A percentile compares a stretch with the other conserved stretches of the same genome.
phyloP scores from a whole-genome alignment of 176 grass and related monocot genomes.

The Neostapfia colusana region DNA sequence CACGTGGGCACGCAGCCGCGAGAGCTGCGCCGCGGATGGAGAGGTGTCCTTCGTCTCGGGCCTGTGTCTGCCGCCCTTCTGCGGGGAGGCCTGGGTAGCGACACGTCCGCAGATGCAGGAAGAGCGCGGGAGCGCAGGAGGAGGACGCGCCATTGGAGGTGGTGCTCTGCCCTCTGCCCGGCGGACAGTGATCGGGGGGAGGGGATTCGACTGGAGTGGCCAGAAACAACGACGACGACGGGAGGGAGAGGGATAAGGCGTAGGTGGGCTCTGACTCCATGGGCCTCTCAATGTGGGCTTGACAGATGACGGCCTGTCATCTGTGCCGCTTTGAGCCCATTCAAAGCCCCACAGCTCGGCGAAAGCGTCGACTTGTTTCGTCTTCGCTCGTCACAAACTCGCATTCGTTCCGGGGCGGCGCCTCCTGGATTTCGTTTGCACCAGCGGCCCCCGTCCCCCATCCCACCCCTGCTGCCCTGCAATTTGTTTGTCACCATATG shows the following conservation, averaged over 20 bases:
- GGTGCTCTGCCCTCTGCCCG: not conserved
- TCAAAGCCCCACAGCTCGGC: not conserved
- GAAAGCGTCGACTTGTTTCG: too few species aligned
- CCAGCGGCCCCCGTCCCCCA: too few species aligned
- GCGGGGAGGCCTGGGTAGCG: not conserved
- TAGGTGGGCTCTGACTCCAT: not conserved
- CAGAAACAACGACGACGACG: not conserved
- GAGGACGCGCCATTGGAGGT: conserved; percentile 32
- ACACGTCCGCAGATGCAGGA: conserved; percentile 4
- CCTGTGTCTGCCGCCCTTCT: not conserved
- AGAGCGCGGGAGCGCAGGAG: conserved; percentile 19
- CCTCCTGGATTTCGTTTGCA: too few species aligned
- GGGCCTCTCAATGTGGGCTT: not conserved
- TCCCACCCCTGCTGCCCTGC: too few species aligned
- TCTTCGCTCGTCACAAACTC: too few species aligned
- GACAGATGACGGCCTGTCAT: not conserved
- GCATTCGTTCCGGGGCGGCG: too few species aligned
- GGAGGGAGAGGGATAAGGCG: conserved; percentile 23
- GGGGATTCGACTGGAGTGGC: conserved; percentile 38
- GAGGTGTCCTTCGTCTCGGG: not conserved
- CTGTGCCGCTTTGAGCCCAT: not conserved
- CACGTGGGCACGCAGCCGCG: conserved; percentile 38
- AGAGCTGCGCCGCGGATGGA: conserved; percentile 17
- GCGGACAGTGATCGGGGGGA: not conserved
- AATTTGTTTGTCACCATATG: too few species aligned